phyloP scores from a whole-genome alignment of 208 protist genomes.

The Crithidia bombi region DNA sequence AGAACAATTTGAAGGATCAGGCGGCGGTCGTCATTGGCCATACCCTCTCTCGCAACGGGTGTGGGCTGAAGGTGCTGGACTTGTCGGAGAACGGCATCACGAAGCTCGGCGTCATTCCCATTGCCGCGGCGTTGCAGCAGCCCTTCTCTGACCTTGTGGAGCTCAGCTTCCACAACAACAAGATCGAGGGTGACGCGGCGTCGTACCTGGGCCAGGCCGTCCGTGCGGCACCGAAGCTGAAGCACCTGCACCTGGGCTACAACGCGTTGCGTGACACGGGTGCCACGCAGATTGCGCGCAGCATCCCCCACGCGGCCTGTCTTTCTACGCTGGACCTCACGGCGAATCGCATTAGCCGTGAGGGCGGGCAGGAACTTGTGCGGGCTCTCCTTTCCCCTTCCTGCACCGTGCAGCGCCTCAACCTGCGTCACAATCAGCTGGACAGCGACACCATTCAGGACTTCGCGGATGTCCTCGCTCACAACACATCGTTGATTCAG shows the following conservation, averaged over 20 bases:
- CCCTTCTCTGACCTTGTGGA: constrained; percentile 76
- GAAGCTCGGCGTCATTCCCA: constrained; percentile 82
- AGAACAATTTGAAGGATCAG: constrained; percentile 88
- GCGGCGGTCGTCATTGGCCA: constrained; percentile 81
- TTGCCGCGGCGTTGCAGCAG: constrained; percentile 64
- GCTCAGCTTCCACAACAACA: constrained; percentile 91
- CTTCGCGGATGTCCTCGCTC: constrained; percentile 66
- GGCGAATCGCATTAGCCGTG: constrained; percentile 81
- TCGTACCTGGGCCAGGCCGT: constrained; percentile 65
- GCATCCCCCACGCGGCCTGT: constrained; percentile 46
- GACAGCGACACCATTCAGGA: constrained; percentile 71
- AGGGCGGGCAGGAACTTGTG: constrained; percentile 70
- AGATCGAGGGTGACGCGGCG: constrained; percentile 80
- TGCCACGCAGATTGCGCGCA: constrained; percentile 66
- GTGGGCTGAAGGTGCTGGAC: constrained; percentile 88
- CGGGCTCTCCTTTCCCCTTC: constrained; percentile 51
- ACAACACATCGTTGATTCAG: constrained; percentile 87
- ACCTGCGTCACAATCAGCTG: constrained; percentile 85
- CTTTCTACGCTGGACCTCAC: constrained; percentile 89
- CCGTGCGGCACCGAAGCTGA: constrained; percentile 56
- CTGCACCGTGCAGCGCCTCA: constrained; percentile 84
- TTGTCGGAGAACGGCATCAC: constrained; percentile 88
- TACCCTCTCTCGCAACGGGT: constrained; percentile 67
- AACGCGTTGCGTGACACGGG: constrained; percentile 84
- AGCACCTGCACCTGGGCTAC: constrained; percentile 91